Conservation (phyloP, 2,329 filamentous ascomycete species). For the Colletotrichum chrysophilum region DNA sequence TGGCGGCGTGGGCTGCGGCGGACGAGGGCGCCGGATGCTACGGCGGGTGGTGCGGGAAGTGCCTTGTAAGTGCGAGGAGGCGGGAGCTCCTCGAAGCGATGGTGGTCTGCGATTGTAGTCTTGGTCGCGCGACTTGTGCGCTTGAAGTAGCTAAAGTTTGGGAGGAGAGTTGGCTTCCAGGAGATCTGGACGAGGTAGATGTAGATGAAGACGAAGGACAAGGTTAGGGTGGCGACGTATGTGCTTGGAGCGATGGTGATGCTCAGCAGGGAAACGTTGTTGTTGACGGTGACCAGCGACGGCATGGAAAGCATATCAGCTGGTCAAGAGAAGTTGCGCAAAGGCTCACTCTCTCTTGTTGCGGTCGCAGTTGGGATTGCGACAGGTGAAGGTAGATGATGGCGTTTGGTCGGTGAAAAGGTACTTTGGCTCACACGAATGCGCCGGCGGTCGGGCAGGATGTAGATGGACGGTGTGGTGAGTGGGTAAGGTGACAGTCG, state of each 20-base stretch:
- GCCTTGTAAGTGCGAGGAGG: constrained; percentile 19
- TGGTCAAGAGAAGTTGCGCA: neutral
- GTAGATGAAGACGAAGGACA: constrained; percentile 56
- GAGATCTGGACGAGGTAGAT: constrained; percentile 48
- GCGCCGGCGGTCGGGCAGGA: neutral
- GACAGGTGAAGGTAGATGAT: neutral
- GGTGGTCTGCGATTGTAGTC: constrained; percentile 18
- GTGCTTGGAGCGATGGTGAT: constrained; percentile 64
- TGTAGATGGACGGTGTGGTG: neutral
- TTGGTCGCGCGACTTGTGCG: constrained; percentile 24
- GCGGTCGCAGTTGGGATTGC: constrained; percentile 10
- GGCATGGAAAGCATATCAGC: constrained; percentile 49
- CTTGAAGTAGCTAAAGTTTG: constrained; percentile 25
- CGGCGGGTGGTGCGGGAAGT: constrained; percentile 23
- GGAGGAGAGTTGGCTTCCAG: constrained; percentile 22
- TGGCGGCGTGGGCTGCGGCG: constrained; percentile 7
- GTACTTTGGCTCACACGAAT: neutral
- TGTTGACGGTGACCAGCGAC: constrained; percentile 65
- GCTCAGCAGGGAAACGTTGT: constrained; percentile 65
- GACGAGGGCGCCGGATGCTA: constrained; percentile 17
- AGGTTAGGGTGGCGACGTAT: constrained; percentile 56
- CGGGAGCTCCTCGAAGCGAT: constrained; percentile 9
- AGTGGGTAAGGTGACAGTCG: neutral
- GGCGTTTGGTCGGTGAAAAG: neutral
- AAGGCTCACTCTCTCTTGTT: neutral